Evolutionary conservation across 257 asterid genomes (phyloP).

Genomic region (Cynanchum wilfordii): DNA sequence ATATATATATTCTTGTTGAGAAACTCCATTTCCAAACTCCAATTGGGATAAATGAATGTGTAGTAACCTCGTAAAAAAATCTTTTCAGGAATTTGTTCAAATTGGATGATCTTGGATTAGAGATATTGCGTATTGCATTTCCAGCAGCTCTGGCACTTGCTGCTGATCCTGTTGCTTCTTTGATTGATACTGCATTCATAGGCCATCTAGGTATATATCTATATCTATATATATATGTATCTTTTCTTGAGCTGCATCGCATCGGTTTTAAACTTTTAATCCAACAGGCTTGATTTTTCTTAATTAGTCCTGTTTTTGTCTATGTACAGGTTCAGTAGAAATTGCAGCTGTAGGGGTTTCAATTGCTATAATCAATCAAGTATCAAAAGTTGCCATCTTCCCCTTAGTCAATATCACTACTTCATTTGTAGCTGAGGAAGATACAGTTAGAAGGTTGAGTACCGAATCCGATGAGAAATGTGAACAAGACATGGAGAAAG

Average conservation of each 20-base stretch:
- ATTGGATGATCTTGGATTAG: conserved; percentile 69
- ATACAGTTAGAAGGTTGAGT: conserved; percentile 44
- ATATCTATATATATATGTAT: no score
- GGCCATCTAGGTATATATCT: conserved; percentile 68
- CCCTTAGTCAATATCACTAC: conserved; percentile 96
- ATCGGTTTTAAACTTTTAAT: background rate
- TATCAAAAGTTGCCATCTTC: conserved; percentile 76
- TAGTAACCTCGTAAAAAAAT: no score
- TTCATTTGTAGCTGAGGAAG: conserved; percentile 93
- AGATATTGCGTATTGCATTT: conserved; percentile 62
- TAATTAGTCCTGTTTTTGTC: no score
- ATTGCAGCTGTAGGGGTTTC: conserved; percentile 91
- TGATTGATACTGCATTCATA: conserved; percentile 78
- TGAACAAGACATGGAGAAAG: conserved; percentile 25
- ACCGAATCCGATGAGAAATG: conserved; percentile 14
- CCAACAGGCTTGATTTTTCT: background rate
- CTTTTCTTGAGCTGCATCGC: no score
- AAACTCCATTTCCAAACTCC: background rate
- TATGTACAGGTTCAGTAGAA: conserved; percentile 60
- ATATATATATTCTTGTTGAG: background rate
- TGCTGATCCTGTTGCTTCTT: conserved; percentile 92
- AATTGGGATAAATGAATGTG: background rate
- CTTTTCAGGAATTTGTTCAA: conserved; percentile 51
- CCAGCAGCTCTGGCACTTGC: conserved; percentile 97
- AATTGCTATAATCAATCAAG: conserved; percentile 82